A percentile compares a stretch with the other conserved stretches of the same genome.
phyloP scores from a whole-genome alignment of 2,329 filamentous ascomycete species.

The Knufia fluminis region DNA sequence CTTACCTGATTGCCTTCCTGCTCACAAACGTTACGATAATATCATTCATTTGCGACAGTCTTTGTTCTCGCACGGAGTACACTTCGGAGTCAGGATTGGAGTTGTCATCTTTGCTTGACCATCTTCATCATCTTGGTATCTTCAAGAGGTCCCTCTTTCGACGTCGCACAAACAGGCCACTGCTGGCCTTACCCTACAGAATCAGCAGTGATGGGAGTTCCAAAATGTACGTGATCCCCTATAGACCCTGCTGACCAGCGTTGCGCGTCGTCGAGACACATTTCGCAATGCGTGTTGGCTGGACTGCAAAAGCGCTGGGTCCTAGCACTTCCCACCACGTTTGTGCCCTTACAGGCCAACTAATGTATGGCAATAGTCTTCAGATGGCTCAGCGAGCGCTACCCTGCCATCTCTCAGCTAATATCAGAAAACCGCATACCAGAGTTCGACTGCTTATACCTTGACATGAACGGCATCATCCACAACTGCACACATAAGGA shows the following conservation, averaged over 20 bases:
- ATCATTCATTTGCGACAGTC: neutral
- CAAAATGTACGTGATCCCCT: too few relatives aligned
- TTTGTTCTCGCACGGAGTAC: neutral
- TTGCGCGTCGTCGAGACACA: too few relatives aligned
- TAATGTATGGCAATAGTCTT: too few relatives aligned
- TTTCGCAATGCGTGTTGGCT: too few relatives aligned
- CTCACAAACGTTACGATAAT: neutral
- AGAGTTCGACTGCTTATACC: constrained; percentile 93
- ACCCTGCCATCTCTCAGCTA: constrained; percentile 94
- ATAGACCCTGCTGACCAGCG: too few relatives aligned
- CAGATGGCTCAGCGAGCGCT: constrained; percentile 98
- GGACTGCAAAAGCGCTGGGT: too few relatives aligned
- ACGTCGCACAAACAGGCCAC: neutral
- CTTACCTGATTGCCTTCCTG: too few relatives aligned
- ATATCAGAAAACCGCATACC: constrained; percentile 98
- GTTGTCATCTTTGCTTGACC: neutral
- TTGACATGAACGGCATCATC: constrained; percentile 94
- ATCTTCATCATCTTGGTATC: neutral
- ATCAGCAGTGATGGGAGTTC: constrained; percentile 53
- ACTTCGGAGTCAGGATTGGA: constrained; percentile 2
- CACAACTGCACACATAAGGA: constrained; percentile 99
- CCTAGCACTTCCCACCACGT: too few relatives aligned
- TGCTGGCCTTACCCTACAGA: too few relatives aligned
- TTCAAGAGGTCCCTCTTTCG: neutral
- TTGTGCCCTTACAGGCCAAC: too few relatives aligned